A percentile compares a stretch with the other conserved stretches of the same genome.
Evolutionary conservation across 768 basidiomycete species (phyloP).

Genomic region (Rhodosporidiobolus sp.): DNA sequence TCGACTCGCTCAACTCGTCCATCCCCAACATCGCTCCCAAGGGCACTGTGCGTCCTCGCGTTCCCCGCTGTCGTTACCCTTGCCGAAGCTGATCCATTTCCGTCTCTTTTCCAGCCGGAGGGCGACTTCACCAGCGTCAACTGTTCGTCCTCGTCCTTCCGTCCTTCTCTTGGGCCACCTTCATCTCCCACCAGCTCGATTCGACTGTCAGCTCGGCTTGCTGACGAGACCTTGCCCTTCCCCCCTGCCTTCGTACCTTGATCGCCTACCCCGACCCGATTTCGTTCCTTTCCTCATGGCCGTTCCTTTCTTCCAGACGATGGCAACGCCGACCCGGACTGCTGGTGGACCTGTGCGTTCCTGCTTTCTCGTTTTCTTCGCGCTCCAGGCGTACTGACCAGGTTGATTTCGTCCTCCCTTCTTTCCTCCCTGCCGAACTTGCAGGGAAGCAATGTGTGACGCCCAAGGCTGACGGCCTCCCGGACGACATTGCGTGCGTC

Average conservation of each 20-base stretch:
- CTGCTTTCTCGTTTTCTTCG: neutral
- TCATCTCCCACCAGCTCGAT: neutral
- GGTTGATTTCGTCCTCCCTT: neutral
- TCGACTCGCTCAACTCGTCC: conserved; percentile 43
- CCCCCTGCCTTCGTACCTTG: neutral
- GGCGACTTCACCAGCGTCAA: conserved; percentile 46
- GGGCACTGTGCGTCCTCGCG: conserved; percentile 40
- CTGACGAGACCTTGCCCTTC: neutral
- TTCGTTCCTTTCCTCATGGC: no score
- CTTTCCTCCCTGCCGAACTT: neutral
- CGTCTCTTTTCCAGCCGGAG: neutral
- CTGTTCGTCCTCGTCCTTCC: conserved; percentile 7
- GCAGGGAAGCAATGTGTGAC: conserved; percentile 42
- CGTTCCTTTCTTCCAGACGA: neutral
- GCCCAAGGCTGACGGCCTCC: conserved; percentile 44
- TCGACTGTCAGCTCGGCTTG: no score
- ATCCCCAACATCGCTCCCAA: conserved; percentile 46
- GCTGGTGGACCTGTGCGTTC: conserved; percentile 39
- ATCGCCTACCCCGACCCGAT: neutral
- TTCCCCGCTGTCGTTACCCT: no score
- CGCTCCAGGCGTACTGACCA: neutral
- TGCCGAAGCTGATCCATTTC: neutral
- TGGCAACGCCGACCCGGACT: conserved; percentile 18
- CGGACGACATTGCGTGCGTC: conserved; percentile 45
- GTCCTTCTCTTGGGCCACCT: neutral